phyloP scores from a whole-genome alignment of 768 basidiomycete genomes.

The Phylloporus sp. region DNA sequence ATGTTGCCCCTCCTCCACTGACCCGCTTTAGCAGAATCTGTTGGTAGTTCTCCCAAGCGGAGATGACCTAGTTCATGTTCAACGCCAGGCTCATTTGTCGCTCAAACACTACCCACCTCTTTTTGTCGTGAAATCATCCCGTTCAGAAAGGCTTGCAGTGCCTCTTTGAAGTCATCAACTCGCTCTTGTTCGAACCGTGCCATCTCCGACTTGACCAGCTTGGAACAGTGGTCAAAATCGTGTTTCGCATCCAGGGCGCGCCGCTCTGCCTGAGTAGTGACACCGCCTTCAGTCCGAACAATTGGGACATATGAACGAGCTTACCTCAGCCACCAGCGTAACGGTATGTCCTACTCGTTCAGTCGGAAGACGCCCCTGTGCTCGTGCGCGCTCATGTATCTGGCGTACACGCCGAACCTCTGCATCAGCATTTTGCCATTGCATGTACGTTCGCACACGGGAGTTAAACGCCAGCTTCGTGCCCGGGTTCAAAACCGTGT shows the following conservation, averaged over 20 bases:
- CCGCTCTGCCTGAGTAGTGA: constrained; percentile 68
- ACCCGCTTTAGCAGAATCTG: constrained; percentile 56
- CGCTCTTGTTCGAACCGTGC: constrained; percentile 90
- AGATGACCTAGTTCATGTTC: constrained; percentile 53
- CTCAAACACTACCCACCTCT: constrained; percentile 44
- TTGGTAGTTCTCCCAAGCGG: constrained; percentile 81
- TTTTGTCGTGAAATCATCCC: constrained; percentile 86
- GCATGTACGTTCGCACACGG: constrained; percentile 75
- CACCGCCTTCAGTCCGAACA: not conserved
- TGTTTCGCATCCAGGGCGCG: constrained; percentile 76
- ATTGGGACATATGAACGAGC: constrained; percentile 16
- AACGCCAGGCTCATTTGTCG: not conserved
- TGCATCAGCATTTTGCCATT: constrained; percentile 77
- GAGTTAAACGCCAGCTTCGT: constrained; percentile 80
- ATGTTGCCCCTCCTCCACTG: not conserved
- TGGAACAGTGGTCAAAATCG: constrained; percentile 87
- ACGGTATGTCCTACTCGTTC: constrained; percentile 75
- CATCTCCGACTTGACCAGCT: constrained; percentile 85
- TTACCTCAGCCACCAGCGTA: constrained; percentile 75
- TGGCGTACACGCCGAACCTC: constrained; percentile 71
- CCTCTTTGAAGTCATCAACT: constrained; percentile 86
- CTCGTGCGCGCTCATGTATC: constrained; percentile 76
- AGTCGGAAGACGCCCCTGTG: constrained; percentile 66
- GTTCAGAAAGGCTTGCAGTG: constrained; percentile 79
- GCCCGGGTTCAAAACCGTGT: not conserved